phyloP scores from a whole-genome alignment of 164 flowering plant species.

The Nelumbo lutea region DNA sequence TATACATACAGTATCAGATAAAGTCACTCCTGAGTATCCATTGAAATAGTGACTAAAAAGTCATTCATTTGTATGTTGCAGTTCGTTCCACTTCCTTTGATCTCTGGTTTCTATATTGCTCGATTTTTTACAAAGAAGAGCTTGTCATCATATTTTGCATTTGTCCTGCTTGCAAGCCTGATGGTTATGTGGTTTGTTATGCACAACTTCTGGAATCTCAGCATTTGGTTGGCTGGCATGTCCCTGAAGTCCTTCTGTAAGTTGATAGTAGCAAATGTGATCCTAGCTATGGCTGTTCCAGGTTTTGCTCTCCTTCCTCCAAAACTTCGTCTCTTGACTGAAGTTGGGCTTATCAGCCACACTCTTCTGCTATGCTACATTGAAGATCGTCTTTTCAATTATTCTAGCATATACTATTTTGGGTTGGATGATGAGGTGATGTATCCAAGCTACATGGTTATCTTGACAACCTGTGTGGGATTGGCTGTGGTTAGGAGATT shows the following conservation, averaged over 20 bases:
- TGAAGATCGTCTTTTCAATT: slow-evolving; percentile 76
- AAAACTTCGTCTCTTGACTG: slow-evolving; percentile 58
- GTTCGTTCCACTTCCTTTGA: slow-evolving; percentile 81
- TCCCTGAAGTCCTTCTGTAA: slow-evolving; percentile 87
- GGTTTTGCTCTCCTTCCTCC: slow-evolving; percentile 83
- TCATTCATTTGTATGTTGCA: slow-evolving; percentile 34
- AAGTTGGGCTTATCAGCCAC: slow-evolving; percentile 71
- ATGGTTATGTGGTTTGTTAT: slow-evolving; percentile 90
- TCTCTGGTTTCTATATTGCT: slow-evolving; percentile 82
- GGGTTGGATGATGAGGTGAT: slow-evolving; percentile 92
- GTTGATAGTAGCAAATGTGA: slow-evolving; percentile 63
- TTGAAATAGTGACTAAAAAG: no score
- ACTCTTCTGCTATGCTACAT: slow-evolving; percentile 75
- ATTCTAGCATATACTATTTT: slow-evolving; percentile 74
- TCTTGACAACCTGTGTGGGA: slow-evolving; percentile 71
- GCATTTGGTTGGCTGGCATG: slow-evolving; percentile 98
- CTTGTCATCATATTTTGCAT: slow-evolving; percentile 78
- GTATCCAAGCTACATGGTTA: slow-evolving; percentile 98
- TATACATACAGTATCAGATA: no score
- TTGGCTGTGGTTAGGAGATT: slow-evolving; percentile 82
- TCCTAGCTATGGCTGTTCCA: slow-evolving; percentile 84
- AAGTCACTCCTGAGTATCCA: neutral
- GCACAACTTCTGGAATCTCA: slow-evolving; percentile 95
- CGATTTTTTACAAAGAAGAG: slow-evolving; percentile 86
- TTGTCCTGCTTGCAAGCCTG: slow-evolving; percentile 80